Base-by-base conservation (phyloP, 768 basidiomycete species). In the Crassisporium funariophilum region DNA sequence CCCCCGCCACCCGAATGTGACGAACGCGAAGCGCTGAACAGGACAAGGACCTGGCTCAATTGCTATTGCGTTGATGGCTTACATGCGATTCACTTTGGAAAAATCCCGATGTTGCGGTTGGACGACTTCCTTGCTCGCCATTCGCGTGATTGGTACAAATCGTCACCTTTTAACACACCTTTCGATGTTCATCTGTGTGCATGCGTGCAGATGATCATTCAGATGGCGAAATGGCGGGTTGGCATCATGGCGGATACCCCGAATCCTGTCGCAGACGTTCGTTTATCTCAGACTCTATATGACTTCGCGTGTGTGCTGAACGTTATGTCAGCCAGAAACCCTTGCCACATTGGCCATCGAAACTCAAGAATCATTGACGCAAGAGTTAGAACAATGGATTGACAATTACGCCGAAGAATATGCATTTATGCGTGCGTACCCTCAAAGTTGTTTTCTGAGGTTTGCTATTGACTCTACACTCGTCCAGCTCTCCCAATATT, bases 41-140 rank as follows among this genome's bases (percentile, higher is more conserved):
- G 86, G 31, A 81, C 80, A 20, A 73, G 89, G 48, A 84, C 83
- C 19, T 90, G 87, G 86, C 69, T 89, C 44, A 82, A 82, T 58
- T 88, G 84, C 61, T 87, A 81, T 60, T 83, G 84, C 52, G 78
- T 86, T 44, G 89, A 91, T 58, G 81, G 82, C 5, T 86, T 84
- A 24, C 76, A 84, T 56, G 81, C 84, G n/a, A 82, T 83, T 35
- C 81, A 89, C 59, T 84, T 84, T 57, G 88, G 87, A 9, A 89
- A 88, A 57, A 77, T 83, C 35, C 80, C 82, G 35, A 83, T 84
- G 69, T 70, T 88, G 12, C 69, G 68, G 29, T 71, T 82, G 23
- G 83, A 88, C 56, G 83, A 88, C 60, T 76, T 72, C 39, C 54
- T 79, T 33, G 82, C 84, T 25, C 71, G 79, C 7, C 72, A 73